Conservation (phyloP, 441 rosid genomes). For the Melastoma candidum region DNA sequence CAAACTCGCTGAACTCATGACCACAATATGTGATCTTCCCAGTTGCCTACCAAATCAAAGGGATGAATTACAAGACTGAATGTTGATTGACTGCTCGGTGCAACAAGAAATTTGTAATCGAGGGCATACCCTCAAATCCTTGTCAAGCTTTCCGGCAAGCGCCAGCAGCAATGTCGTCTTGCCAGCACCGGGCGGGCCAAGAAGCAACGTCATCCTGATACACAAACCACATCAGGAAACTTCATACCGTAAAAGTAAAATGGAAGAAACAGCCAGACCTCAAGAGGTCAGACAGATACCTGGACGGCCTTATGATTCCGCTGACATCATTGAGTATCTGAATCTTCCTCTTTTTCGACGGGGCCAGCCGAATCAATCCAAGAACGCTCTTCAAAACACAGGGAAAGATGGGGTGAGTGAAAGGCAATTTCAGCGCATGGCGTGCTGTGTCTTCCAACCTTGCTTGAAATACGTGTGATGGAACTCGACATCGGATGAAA, state of each 20-base stretch:
- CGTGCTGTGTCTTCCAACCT: no score
- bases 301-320: conserved; percentile 4
- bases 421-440: no score
- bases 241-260: not conserved
- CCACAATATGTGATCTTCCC: conserved; percentile 7
- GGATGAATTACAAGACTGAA: not conserved
- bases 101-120: not conserved
- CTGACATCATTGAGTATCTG: conserved; percentile 1
- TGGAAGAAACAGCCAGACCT: not conserved
- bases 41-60: not conserved
- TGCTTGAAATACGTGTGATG: no score
- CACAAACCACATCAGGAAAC: not conserved
- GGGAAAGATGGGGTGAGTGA: no score
- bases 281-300: not conserved
- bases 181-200: conserved; percentile 28
- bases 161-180: conserved; percentile 31
- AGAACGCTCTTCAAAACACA: conserved; percentile 2
- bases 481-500: no score
- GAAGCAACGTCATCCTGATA: conserved; percentile 14
- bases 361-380: conserved; percentile 2
- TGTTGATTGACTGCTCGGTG: not conserved
- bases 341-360: conserved; percentile 5
- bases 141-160: conserved; percentile 29
- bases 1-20: not conserved
- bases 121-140: conserved; percentile 13